Percentiles rank a stretch among this genome's conserved stretches.
phyloP scores from a whole-genome alignment of 139 green algal genomes.

The Volvox reticuliferus region DNA sequence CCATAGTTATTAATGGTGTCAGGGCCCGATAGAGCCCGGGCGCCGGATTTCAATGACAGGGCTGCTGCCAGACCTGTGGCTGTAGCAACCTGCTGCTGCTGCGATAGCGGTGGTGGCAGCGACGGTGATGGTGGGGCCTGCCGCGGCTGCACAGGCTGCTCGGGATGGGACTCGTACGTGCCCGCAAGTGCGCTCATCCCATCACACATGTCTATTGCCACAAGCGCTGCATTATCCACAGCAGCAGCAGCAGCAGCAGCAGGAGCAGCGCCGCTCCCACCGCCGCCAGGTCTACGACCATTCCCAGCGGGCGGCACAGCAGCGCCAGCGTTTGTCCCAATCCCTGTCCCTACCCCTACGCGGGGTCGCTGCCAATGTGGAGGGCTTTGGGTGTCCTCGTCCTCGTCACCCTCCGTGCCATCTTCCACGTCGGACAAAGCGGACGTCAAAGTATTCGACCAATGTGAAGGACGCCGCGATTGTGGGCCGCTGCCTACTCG shows the following conservation, averaged over 20 bases:
- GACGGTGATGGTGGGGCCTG: no score
- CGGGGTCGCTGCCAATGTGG: no score
- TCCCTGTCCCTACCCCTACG: no score
- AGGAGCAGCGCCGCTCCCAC: no score
- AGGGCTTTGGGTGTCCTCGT: no score
- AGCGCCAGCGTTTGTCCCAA: no score
- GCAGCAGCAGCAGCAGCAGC: not conserved
- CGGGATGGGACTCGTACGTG: not conserved
- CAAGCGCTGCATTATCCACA: no score
- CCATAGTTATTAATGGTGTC: not conserved
- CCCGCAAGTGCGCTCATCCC: not conserved
- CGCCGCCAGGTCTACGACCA: no score
- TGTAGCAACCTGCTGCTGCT: not conserved
- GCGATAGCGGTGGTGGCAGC: not conserved
- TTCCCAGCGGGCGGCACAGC: no score
- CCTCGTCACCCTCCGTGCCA: slow-evolving; percentile 5
- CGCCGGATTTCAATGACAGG: not conserved
- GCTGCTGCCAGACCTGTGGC: no score
- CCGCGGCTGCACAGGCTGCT: not conserved
- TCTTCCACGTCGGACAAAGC: slow-evolving; percentile 5
- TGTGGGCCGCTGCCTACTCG: not conserved
- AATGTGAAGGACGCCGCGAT: not conserved
- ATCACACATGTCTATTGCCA: not conserved
- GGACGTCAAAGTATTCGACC: not conserved
- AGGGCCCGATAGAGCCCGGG: not conserved